phyloP scores from a whole-genome alignment of 1,284 basidiomycete genomes.

The Pyrrhoderma noxium region DNA sequence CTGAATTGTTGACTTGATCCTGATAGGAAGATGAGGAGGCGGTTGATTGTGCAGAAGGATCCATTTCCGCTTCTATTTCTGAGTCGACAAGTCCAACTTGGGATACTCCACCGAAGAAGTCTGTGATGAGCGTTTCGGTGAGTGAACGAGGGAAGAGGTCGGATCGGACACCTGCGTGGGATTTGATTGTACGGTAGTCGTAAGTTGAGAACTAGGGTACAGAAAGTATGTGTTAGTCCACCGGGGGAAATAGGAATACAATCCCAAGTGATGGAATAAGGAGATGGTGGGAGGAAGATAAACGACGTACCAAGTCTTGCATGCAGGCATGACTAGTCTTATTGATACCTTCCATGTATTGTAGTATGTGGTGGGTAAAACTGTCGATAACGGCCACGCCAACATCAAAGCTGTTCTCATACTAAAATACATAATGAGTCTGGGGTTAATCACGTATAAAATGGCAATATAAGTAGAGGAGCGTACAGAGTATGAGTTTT shows the following conservation, averaged over 20 bases:
- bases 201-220: conserved; percentile 71
- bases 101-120: conserved; percentile 93
- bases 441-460: conserved; percentile 1
- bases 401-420: conserved; percentile 89
- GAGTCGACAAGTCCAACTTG: conserved; percentile 57
- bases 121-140: conserved; percentile 73
- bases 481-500: conserved; percentile 87
- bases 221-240: background rate
- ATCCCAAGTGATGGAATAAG: background rate
- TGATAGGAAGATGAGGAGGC: too few species aligned
- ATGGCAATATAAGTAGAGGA: background rate
- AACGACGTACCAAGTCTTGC: conserved; percentile 81
- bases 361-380: conserved; percentile 88
- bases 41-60: too few species aligned
- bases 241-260: background rate
- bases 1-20: too few species aligned
- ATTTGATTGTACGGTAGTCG: conserved; percentile 69
- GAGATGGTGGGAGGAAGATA: too few species aligned
- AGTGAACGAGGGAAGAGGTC: conserved; percentile 76
- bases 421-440: conserved; percentile 38
- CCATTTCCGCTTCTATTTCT: too few species aligned
- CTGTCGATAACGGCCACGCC: conserved; percentile 95
- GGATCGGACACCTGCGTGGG: conserved; percentile 80
- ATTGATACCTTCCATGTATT: conserved; percentile 88
- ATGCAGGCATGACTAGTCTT: conserved; percentile 81